These are phyloP conservation scores for Tylopilus intermedius DNA, from an alignment of 768 basidiomycete species.

Conservation along the genomic window DNA sequence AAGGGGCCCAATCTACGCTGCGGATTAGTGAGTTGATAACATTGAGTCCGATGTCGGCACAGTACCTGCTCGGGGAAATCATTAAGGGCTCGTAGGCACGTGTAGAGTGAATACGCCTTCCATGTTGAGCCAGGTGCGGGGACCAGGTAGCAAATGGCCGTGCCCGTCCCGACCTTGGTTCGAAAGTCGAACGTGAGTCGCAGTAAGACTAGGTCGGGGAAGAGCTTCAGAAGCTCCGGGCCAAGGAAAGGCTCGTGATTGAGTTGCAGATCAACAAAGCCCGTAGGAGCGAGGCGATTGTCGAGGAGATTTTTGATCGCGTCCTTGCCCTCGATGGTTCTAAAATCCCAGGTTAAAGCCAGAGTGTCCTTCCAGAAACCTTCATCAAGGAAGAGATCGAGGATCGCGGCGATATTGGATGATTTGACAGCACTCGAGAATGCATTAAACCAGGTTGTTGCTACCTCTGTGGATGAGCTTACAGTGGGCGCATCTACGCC, in stretches of 20 bases:
- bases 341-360: constrained; percentile 53
- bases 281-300: constrained; percentile 29
- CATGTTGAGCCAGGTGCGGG: constrained; percentile 41
- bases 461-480: constrained; percentile 18
- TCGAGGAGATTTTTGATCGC: constrained; percentile 37
- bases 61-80: constrained; percentile 47
- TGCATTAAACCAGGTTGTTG: constrained; percentile 21
- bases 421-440: constrained; percentile 22
- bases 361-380: constrained; percentile 51
- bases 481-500: constrained; percentile 21
- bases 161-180: constrained; percentile 42
- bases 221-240: constrained; percentile 36
- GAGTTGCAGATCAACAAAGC: constrained; percentile 10
- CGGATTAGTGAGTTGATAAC: neutral
- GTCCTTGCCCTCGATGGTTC: constrained; percentile 40
- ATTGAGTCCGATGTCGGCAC: neutral
- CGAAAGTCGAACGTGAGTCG: constrained; percentile 53
- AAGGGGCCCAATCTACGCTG: neutral
- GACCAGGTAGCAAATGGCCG: constrained; percentile 51
- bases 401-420: constrained; percentile 13
- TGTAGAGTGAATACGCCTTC: constrained; percentile 59
- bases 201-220: constrained; percentile 56
- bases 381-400: constrained; percentile 27
- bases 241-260: constrained; percentile 22
- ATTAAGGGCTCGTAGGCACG: constrained; percentile 55